phyloP scores from a whole-genome alignment of 2,329 filamentous ascomycete species.

The Botrytis paeoniae region DNA sequence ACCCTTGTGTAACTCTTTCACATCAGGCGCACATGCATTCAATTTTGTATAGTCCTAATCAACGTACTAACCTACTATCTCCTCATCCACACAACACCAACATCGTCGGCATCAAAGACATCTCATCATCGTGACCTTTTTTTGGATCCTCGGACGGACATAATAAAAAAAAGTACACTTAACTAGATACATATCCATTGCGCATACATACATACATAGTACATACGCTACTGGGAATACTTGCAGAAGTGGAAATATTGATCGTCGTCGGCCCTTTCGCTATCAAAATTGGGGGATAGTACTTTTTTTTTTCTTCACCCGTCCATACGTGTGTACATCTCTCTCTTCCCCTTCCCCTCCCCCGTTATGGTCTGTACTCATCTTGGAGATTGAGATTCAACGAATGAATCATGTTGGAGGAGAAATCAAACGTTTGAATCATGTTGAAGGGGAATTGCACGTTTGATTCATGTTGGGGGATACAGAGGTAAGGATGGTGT shows the following conservation, averaged over 20 bases:
- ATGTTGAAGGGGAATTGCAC: not conserved
- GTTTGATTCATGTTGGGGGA: not conserved
- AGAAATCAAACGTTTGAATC: not conserved
- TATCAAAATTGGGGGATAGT: not conserved
- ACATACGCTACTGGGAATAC: not conserved
- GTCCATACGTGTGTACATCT: not conserved
- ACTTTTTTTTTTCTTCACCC: not conserved
- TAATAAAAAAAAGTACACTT: not conserved
- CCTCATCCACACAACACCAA: not conserved
- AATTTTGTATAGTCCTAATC: not conserved
- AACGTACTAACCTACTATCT: not conserved
- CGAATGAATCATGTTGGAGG: not conserved
- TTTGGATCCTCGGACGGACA: not conserved
- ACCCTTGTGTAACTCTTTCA: not conserved
- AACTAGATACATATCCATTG: not conserved
- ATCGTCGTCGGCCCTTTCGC: slow-evolving; percentile 8
- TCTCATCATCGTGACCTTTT: not conserved
- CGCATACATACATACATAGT: not conserved
- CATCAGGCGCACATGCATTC: not conserved
- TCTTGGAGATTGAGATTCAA: not conserved
- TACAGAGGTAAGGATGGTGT: not conserved
- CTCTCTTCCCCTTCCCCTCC: not conserved
- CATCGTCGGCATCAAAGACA: not conserved
- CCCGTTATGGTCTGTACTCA: not conserved
- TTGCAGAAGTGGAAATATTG: slow-evolving; percentile 6